A percentile compares a stretch with the other conserved stretches of the same genome.
These are phyloP conservation scores for Amylocystis lapponica DNA, from an alignment of 768 basidiomycete species.

Conservation along the genomic window DNA sequence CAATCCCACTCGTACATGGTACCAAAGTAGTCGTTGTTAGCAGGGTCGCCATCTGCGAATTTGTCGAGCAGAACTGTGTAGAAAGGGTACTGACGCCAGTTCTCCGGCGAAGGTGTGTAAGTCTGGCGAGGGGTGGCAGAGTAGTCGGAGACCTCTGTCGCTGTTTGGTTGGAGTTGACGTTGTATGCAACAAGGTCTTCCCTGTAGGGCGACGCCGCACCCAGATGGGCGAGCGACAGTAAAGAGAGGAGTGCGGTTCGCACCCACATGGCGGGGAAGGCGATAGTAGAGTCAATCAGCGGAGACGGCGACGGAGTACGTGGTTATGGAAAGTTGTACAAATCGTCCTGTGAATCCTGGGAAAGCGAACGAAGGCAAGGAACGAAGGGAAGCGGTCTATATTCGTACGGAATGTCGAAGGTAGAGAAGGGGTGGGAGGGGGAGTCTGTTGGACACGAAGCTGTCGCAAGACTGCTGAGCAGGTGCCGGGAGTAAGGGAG, in stretches of 20 bases:
- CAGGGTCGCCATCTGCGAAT: slow-evolving; percentile 88
- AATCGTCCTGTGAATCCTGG: slow-evolving; percentile 4
- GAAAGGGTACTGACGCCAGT: slow-evolving; percentile 80
- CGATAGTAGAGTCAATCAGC: neutral
- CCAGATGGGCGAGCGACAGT: slow-evolving; percentile 34
- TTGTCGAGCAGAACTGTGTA: slow-evolving; percentile 89
- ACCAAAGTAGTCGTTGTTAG: slow-evolving; percentile 86
- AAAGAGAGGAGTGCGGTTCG: slow-evolving; percentile 35
- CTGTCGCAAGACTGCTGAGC: too few species aligned
- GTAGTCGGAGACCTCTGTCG: slow-evolving; percentile 63
- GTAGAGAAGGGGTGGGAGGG: slow-evolving; percentile 5
- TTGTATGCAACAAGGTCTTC: slow-evolving; percentile 68
- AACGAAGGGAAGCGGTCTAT: slow-evolving; percentile 21
- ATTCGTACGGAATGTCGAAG: too few species aligned
- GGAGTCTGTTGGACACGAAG: slow-evolving; percentile 14
- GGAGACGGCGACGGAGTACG: neutral
- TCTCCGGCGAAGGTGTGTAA: slow-evolving; percentile 74
- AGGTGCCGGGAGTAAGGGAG: slow-evolving; percentile 8
- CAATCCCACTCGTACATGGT: slow-evolving; percentile 80
- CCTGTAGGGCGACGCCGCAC: slow-evolving; percentile 58
- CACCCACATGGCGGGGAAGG: slow-evolving; percentile 39
- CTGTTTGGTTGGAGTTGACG: slow-evolving; percentile 71
- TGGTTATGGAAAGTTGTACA: neutral
- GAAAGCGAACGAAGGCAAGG: slow-evolving; percentile 9
- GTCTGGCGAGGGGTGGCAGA: slow-evolving; percentile 49